Percentiles rank a stretch among this genome's conserved stretches.
Evolutionary conservation across 202 grass and related monocot species (phyloP).

Genomic region (Setaria italica): DNA sequence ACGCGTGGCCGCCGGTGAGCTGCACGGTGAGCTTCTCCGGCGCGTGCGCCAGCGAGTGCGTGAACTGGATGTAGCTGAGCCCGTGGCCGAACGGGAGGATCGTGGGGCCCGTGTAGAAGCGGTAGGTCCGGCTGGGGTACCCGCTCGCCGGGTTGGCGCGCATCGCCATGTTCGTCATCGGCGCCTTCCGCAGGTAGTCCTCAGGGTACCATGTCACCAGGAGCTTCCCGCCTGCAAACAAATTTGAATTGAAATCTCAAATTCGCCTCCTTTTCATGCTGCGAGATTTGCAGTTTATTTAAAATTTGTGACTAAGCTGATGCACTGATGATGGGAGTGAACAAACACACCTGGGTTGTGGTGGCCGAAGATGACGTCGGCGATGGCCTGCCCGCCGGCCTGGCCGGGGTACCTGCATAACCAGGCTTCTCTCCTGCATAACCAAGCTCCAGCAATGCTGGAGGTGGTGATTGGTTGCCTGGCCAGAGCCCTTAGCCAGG

Average conservation of each 20-base stretch:
- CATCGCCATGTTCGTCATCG: conserved; percentile 90
- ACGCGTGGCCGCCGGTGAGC: conserved; percentile 43
- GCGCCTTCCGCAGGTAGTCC: conserved; percentile 61
- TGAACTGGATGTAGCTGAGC: conserved; percentile 78
- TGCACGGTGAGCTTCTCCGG: conserved; percentile 59
- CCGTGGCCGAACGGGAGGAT: conserved; percentile 81
- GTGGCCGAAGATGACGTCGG: conserved; percentile 75
- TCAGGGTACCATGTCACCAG: conserved; percentile 91
- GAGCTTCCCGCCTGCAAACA: conserved; percentile 72
- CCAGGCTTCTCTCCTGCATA: too few species aligned
- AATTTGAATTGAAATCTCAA: conserved; percentile 14
- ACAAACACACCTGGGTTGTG: conserved; percentile 63
- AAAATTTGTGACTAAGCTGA: too few species aligned
- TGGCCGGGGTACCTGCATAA: conserved; percentile 65
- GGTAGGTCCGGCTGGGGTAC: conserved; percentile 74
- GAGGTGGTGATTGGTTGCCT: too few species aligned
- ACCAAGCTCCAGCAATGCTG: too few species aligned
- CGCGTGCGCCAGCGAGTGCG: conserved; percentile 55
- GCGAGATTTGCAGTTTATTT: not conserved
- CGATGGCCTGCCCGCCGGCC: conserved; percentile 77
- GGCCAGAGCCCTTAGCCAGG: too few species aligned
- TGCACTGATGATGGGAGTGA: too few species aligned
- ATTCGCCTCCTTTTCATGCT: not conserved
- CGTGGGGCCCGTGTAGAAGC: conserved; percentile 83
- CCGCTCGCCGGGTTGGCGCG: conserved; percentile 53